A percentile compares a stretch with the other conserved stretches of the same genome.
phyloP scores from a whole-genome alignment of 2,329 filamentous ascomycete species.

The Apiospora marii region DNA sequence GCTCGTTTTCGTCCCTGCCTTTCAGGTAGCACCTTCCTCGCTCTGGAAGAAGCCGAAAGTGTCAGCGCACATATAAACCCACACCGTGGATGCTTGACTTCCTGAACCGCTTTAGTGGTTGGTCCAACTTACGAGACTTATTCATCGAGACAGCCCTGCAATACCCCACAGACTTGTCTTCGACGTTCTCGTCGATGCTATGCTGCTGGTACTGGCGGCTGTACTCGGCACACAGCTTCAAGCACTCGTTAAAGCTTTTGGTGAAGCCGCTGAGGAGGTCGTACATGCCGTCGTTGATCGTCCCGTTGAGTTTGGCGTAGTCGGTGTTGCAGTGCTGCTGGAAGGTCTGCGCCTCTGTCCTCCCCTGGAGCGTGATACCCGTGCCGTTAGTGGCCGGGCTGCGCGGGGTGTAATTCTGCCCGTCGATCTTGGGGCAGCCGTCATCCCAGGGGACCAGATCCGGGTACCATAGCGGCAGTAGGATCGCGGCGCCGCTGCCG shows the following conservation, averaged over 20 bases:
- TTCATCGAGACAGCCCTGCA: too few species aligned
- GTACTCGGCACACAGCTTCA: conserved; percentile 38
- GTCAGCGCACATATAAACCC: too few species aligned
- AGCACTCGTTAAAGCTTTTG: conserved; percentile 39
- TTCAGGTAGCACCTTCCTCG: too few species aligned
- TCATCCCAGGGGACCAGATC: neutral
- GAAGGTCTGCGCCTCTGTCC: conserved; percentile 33
- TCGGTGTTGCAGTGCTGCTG: conserved; percentile 37
- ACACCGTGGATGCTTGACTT: too few species aligned
- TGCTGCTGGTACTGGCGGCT: conserved; percentile 27
- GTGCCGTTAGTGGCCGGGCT: conserved; percentile 30
- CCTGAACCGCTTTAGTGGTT: too few species aligned
- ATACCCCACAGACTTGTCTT: too few species aligned
- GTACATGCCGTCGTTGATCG: conserved; percentile 28
- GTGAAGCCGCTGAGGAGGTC: conserved; percentile 38
- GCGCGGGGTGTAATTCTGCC: too few species aligned
- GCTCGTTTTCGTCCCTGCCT: too few species aligned
- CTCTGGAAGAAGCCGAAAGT: too few species aligned
- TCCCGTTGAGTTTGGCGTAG: conserved; percentile 29
- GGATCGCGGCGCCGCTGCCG: neutral
- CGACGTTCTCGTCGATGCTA: neutral
- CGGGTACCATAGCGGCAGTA: neutral
- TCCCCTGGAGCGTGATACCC: conserved; percentile 34
- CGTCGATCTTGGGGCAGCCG: conserved; percentile 33
- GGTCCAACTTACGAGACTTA: too few species aligned